Percentiles rank a stretch among this genome's conserved stretches.
These are phyloP conservation scores for Alternaria infectoria DNA, from an alignment of 2,329 filamentous ascomycete genomes.

Conservation along the genomic window DNA sequence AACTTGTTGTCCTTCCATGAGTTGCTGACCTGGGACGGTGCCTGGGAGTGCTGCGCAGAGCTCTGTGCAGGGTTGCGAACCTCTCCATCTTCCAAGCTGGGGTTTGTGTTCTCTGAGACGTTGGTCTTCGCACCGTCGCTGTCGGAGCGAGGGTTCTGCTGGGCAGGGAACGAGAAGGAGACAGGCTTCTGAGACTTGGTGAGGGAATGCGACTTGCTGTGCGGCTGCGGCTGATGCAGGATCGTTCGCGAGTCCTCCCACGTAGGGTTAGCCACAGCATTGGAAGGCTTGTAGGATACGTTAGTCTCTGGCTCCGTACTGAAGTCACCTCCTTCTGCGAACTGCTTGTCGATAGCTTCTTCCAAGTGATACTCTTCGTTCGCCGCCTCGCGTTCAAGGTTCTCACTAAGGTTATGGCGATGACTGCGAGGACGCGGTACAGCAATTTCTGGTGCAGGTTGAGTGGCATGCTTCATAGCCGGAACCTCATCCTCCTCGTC, in stretches of 20 bases:
- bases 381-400: slow-evolving; percentile 82
- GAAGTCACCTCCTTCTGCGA: slow-evolving; percentile 75
- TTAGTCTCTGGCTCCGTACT: slow-evolving; percentile 60
- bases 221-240: slow-evolving; percentile 75
- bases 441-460: slow-evolving; percentile 60
- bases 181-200: slow-evolving; percentile 64
- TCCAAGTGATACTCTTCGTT: slow-evolving; percentile 86
- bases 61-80: slow-evolving; percentile 24
- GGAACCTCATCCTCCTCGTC: slow-evolving; percentile 61
- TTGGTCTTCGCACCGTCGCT: slow-evolving; percentile 52
- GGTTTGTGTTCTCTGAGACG: slow-evolving; percentile 47
- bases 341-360: slow-evolving; percentile 76
- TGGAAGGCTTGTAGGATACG: slow-evolving; percentile 34
- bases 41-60: slow-evolving; percentile 44
- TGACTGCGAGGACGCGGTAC: slow-evolving; percentile 66
- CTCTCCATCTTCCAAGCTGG: slow-evolving; percentile 45
- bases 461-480: slow-evolving; percentile 46
- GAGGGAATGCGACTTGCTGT: slow-evolving; percentile 74
- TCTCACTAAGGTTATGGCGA: slow-evolving; percentile 76
- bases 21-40: slow-evolving; percentile 46
- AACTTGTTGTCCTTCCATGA: slow-evolving; percentile 47
- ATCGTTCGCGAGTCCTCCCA: slow-evolving; percentile 51
- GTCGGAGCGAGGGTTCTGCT: slow-evolving; percentile 42
- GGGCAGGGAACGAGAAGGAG: slow-evolving; percentile 39
- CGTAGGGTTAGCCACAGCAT: slow-evolving; percentile 32